A percentile compares a stretch with the other conserved stretches of the same genome.
Evolutionary conservation across 2,329 filamentous ascomycete species (phyloP).

Genomic region (Mariannaea sp.): DNA sequence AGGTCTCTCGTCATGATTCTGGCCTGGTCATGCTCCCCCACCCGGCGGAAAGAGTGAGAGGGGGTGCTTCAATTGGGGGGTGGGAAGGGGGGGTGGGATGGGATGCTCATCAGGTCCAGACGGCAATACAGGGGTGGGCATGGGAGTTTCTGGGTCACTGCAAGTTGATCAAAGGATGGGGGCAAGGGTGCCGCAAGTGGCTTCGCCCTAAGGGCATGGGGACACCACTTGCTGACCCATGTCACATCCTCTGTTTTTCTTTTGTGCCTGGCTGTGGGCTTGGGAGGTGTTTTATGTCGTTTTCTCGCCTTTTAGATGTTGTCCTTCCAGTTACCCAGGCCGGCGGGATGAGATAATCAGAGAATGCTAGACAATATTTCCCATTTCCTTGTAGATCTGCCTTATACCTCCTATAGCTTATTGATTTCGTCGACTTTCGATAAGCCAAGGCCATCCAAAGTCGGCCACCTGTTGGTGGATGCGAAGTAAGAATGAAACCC

Average conservation of each 20-base stretch:
- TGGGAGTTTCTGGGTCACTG: conserved; percentile 30
- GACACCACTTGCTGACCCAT: conserved; percentile 28
- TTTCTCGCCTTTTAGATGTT: conserved; percentile 28
- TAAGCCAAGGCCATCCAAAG: conserved; percentile 14
- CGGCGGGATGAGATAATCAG: conserved; percentile 32
- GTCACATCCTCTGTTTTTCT: conserved; percentile 31
- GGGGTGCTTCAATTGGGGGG: too few species aligned
- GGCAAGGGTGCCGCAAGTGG: conserved; percentile 30
- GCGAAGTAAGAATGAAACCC: conserved; percentile 9
- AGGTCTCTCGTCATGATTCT: conserved; percentile 30
- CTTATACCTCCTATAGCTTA: conserved; percentile 18
- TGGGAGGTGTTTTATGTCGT: conserved; percentile 24
- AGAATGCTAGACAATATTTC: conserved; percentile 21
- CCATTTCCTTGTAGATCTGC: conserved; percentile 15
- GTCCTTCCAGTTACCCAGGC: conserved; percentile 23
- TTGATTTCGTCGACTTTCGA: conserved; percentile 11
- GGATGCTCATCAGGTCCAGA: conserved; percentile 26
- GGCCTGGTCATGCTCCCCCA: conserved; percentile 32
- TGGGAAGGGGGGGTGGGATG: conserved; percentile 26
- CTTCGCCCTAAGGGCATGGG: conserved; percentile 25
- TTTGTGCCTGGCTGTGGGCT: conserved; percentile 18
- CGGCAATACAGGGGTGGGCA: conserved; percentile 28
- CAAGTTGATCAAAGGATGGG: conserved; percentile 37
- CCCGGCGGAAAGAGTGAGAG: conserved; percentile 21
- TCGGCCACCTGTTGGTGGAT: conserved; percentile 13